Evolutionary conservation across 257 asterid genomes (phyloP).

Genomic region (Forsythia viridissima): DNA sequence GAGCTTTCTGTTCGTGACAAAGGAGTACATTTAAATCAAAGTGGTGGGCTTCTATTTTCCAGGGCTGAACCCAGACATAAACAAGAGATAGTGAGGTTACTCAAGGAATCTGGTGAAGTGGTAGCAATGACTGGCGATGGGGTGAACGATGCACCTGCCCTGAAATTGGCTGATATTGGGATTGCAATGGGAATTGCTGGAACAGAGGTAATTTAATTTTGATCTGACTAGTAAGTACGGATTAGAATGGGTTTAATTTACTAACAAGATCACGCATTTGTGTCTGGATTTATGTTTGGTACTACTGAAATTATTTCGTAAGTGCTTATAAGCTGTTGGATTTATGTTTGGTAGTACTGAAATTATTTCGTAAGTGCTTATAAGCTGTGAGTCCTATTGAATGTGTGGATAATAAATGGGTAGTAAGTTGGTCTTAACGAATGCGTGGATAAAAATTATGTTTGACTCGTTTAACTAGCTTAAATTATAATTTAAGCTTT

Average conservation of each 20-base stretch:
- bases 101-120: conserved; percentile 94
- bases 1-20: conserved; percentile 56
- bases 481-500: too few relatives aligned
- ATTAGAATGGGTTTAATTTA: neutral
- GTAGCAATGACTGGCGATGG: conserved; percentile 99
- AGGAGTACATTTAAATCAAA: conserved; percentile 60
- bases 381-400: too few relatives aligned
- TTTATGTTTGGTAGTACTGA: too few relatives aligned
- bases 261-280: too few relatives aligned
- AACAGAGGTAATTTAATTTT: conserved; percentile 66
- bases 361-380: too few relatives aligned
- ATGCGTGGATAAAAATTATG: too few relatives aligned
- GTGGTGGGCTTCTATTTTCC: conserved; percentile 93
- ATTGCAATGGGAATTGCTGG: conserved; percentile 99
- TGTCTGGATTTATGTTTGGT: neutral
- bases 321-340: too few relatives aligned
- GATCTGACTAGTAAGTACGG: neutral
- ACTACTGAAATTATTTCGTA: too few relatives aligned
- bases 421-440: too few relatives aligned
- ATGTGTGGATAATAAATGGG: too few relatives aligned
- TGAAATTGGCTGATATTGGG: conserved; percentile 96
- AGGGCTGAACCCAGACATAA: conserved; percentile 99
- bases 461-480: too few relatives aligned
- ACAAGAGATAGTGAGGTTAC: conserved; percentile 96
- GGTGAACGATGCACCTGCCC: conserved; percentile 95